These are phyloP conservation scores for Cicer judaicum DNA, from an alignment of 306 rosid genomes.

Conservation along the genomic window DNA sequence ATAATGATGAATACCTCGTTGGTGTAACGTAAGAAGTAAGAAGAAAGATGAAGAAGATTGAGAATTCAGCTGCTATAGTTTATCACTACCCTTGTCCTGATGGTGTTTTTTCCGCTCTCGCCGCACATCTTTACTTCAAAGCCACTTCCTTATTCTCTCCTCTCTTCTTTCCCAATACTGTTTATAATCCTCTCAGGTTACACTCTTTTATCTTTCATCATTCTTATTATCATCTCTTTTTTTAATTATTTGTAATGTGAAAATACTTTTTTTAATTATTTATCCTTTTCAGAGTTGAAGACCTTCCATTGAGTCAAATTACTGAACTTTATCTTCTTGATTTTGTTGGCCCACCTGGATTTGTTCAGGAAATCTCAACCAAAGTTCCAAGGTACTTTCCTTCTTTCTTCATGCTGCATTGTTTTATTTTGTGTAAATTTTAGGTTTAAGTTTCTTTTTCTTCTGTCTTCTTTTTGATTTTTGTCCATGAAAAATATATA, in stretches of 20 bases:
- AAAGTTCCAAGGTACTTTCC: constrained; percentile 54
- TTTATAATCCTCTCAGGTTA: constrained; percentile 69
- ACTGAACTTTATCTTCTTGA: constrained; percentile 77
- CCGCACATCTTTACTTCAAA: constrained; percentile 86
- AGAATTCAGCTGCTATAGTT: constrained; percentile 63
- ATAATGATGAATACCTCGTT: too few relatives aligned
- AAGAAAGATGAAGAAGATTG: background rate
- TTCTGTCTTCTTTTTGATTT: background rate
- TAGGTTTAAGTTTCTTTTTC: background rate
- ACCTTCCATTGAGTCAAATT: constrained; percentile 68
- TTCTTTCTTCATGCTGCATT: background rate
- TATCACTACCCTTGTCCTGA: constrained; percentile 95
- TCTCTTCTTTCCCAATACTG: constrained; percentile 82
- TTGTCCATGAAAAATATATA: background rate
- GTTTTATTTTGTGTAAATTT: background rate
- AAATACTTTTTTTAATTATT: too few relatives aligned
- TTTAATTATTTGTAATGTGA: too few relatives aligned
- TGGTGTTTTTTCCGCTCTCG: constrained; percentile 87
- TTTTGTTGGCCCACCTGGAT: constrained; percentile 77
- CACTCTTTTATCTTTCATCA: background rate
- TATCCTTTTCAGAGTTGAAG: constrained; percentile 49
- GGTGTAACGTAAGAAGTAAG: too few relatives aligned
- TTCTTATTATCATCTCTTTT: background rate
- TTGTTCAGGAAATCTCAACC: constrained; percentile 65
- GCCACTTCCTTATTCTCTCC: constrained; percentile 51